phyloP scores from a whole-genome alignment of 108 stramenopile species.

The Discostella pseudostelligera region DNA sequence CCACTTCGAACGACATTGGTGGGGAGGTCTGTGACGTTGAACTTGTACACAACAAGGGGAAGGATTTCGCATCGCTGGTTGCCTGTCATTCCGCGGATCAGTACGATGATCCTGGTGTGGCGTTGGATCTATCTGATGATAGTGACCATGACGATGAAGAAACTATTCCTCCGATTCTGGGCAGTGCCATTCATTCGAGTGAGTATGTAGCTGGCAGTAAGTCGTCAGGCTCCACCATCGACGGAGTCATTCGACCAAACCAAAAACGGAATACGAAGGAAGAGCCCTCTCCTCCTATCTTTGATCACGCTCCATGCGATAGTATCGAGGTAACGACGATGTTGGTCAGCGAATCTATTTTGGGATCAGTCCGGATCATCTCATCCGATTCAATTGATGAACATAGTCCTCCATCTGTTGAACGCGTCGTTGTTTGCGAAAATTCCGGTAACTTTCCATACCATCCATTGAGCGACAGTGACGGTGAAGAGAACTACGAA shows the following conservation, averaged over 20 bases:
- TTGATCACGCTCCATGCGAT: not conserved
- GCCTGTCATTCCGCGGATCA: conserved; percentile 2
- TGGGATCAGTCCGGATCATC: conserved; percentile 3
- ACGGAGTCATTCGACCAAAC: not conserved
- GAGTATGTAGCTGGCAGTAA: not conserved
- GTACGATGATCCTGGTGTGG: conserved; percentile 17
- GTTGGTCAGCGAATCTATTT: not conserved
- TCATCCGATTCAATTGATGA: not conserved
- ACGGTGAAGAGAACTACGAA: not conserved
- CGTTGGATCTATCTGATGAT: conserved; percentile 15
- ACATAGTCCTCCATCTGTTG: conserved; percentile 13
- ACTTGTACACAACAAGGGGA: too few relatives aligned
- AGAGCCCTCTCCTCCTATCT: not conserved
- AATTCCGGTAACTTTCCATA: conserved; percentile 1
- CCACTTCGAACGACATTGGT: too few relatives aligned
- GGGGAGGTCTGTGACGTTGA: too few relatives aligned
- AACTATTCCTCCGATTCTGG: conserved; percentile 12
- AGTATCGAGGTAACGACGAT: conserved; percentile 12
- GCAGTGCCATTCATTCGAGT: conserved; percentile 25
- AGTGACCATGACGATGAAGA: conserved; percentile 24
- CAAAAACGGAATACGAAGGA: not conserved
- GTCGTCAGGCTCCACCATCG: too few relatives aligned
- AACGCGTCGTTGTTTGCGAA: conserved; percentile 5
- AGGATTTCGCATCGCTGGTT: too few relatives aligned
- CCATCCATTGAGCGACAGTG: conserved; percentile 14